A percentile compares a stretch with the other conserved stretches of the same genome.
Conservation (phyloP, 2,329 filamentous ascomycete genomes). For the Sporothrix globosa region DNA sequence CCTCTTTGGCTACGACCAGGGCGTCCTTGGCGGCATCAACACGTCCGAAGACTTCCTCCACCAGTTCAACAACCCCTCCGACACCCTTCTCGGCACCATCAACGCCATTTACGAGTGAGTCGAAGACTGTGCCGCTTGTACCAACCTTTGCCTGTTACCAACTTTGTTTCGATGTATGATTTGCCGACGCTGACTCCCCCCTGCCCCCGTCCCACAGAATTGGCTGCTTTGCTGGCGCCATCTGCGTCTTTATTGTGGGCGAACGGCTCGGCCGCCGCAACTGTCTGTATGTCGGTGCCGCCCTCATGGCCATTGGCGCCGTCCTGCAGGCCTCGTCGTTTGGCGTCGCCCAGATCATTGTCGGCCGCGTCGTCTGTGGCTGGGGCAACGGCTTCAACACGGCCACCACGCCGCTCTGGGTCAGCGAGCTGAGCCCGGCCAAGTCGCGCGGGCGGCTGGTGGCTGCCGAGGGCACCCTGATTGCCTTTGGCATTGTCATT, state of each 20-base stretch:
- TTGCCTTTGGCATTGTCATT: slow-evolving; percentile 60
- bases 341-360: slow-evolving; percentile 49
- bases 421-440: slow-evolving; percentile 60
- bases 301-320: slow-evolving; percentile 51
- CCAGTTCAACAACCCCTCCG: slow-evolving; percentile 57
- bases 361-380: slow-evolving; percentile 51
- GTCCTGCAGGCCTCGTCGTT: slow-evolving; percentile 48
- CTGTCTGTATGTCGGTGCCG: slow-evolving; percentile 47
- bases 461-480: slow-evolving; percentile 63
- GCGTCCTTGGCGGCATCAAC: slow-evolving; percentile 75
- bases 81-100: slow-evolving; percentile 42
- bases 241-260: slow-evolving; percentile 44
- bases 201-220: slow-evolving; percentile 35
- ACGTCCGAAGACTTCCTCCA: slow-evolving; percentile 65
- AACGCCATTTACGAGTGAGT: slow-evolving; percentile 55
- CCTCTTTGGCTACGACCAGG: slow-evolving; percentile 66
- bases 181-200: background rate
- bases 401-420: slow-evolving; percentile 60
- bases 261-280: slow-evolving; percentile 48
- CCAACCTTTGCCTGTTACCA: too few species aligned
- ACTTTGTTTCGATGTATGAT: too few species aligned
- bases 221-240: slow-evolving; percentile 41
- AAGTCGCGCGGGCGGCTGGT: slow-evolving; percentile 62
- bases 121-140: slow-evolving; percentile 42
- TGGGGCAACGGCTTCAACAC: slow-evolving; percentile 50